Base-by-base conservation (phyloP, 1,284 basidiomycete genomes). In the Rhodotorula sp. region DNA sequence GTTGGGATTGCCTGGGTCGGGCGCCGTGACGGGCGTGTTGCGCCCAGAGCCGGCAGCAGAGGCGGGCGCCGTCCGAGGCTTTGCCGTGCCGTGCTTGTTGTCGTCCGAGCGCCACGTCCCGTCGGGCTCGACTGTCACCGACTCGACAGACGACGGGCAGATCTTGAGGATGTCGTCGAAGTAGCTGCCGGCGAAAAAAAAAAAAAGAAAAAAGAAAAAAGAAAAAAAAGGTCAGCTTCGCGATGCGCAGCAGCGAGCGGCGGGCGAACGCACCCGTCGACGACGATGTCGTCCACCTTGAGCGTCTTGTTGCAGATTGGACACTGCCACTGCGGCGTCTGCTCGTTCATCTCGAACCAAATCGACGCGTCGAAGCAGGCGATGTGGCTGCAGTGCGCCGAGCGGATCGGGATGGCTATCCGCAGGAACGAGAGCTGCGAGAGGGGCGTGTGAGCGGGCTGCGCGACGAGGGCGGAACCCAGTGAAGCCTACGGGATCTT, bases 361-460 rank as follows among this genome's bases (percentile, higher is more conserved):
- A 90, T 92, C 29, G 85, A 85, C 0, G 94, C 94, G 80, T 99
- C 96, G 79, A 99, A 99, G 81, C 96, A 99, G 78, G 96, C 92
- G 4, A 91, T 83, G 80, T 99, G 96, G 30, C 90, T 87, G 79
- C 96, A 99, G 71, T 85, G 83, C 20, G 83, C 84, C 0, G 95
- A 94, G 24, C 95, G 89, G 78, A 91, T 89, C 4, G 96, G 95
- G 0, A 87, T 90, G 36, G 81, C 84, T 68, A 99, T 89, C 19
- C 94, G 90, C 81, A 89, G 87, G 78, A 92, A 96, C 61, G 92
- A 94, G 67, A 99, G 82, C 89, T 96, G 76, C 4, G 62, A 22
- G 22, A 39, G 1, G 59, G 0, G 15, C 3, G 29, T 6, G 29
- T n/a, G 34, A 29, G 48, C 22, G 15, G 6, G 29, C 8, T 9